Evolutionary conservation across 192 early-diverging fungal species (phyloP).

Genomic region (Coemansia sp.): DNA sequence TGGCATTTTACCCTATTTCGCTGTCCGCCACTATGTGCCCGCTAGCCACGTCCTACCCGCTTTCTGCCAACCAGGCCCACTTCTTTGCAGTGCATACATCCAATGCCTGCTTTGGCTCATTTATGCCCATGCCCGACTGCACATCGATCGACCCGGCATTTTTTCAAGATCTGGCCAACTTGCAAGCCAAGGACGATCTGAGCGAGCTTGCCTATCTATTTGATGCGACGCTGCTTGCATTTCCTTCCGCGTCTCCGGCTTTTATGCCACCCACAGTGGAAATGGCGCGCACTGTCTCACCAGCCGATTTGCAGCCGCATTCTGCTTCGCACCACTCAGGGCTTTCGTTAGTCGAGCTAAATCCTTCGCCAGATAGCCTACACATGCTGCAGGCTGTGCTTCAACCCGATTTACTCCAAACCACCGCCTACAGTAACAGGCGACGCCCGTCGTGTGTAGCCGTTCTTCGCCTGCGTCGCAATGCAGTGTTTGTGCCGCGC

Average conservation of each 20-base stretch:
- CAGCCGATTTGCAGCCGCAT: neutral
- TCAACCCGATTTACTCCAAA: neutral
- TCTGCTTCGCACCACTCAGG: neutral
- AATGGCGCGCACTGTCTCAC: slow-evolving; percentile 1
- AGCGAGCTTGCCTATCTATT: slow-evolving; percentile 11
- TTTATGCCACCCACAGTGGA: neutral
- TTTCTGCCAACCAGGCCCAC: neutral
- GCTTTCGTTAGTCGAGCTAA: neutral
- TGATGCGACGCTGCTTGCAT: neutral
- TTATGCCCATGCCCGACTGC: neutral
- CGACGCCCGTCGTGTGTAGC: neutral
- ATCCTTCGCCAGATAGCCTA: neutral
- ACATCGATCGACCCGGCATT: neutral
- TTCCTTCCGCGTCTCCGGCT: neutral
- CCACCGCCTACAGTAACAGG: neutral
- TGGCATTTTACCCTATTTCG: neutral
- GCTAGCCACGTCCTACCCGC: neutral
- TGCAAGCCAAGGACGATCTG: neutral
- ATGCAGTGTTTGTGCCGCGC: slow-evolving; percentile 36
- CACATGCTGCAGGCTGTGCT: neutral
- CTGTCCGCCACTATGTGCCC: neutral
- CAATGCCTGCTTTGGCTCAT: neutral
- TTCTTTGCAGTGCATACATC: neutral
- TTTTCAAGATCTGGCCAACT: neutral
- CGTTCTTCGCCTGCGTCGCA: slow-evolving; percentile 18